phyloP scores from a whole-genome alignment of 179 eudicot genomes.

The Carnegiea gigantea region DNA sequence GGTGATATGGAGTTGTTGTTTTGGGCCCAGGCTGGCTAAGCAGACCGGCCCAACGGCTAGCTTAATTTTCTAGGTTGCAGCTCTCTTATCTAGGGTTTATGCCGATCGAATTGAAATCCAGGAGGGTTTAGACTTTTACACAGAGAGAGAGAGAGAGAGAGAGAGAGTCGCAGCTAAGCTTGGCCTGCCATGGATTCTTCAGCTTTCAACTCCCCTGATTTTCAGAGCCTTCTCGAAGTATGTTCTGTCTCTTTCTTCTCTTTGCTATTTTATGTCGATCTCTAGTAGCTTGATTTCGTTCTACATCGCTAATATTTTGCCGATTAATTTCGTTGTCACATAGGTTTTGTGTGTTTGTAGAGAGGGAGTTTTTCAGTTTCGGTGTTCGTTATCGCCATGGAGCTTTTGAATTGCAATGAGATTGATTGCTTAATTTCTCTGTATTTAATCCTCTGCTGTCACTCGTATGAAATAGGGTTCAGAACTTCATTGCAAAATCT shows the following conservation, averaged over 20 bases:
- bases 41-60: neutral
- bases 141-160: neutral
- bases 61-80: neutral
- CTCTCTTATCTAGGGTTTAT: neutral
- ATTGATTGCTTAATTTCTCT: neutral
- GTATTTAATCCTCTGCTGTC: too few species aligned
- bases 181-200: neutral
- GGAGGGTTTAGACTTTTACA: neutral
- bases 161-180: neutral
- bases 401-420: neutral
- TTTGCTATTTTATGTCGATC: neutral
- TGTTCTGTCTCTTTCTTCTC: neutral
- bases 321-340: neutral
- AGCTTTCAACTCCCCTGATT: slow-evolving; percentile 2
- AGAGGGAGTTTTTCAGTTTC: neutral
- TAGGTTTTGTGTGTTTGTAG: too few species aligned
- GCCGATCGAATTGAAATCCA: neutral
- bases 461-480: neutral
- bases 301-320: neutral
- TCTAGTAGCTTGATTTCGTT: neutral
- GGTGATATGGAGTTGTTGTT: too few species aligned
- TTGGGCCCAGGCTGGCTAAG: too few species aligned
- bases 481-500: neutral
- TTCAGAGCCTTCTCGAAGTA: slow-evolving; percentile 4
- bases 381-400: neutral